Base-by-base conservation (phyloP, 768 basidiomycete species). In the Termitomyces sp. region DNA sequence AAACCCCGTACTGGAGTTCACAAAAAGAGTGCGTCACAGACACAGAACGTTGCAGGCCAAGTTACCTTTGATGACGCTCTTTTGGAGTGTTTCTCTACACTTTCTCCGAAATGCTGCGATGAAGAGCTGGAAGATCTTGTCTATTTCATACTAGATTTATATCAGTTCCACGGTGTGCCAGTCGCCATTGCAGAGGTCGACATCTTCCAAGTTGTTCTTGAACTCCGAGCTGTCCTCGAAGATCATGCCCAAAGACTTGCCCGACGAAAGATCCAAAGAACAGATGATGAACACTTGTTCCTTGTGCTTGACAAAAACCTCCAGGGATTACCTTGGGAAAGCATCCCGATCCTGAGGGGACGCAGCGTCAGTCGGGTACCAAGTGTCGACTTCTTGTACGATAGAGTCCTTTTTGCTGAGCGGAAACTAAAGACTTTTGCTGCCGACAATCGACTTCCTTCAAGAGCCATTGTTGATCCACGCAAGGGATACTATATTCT, bases 91-190 rank as follows among this genome's bases (percentile, higher is more conserved):
- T 93, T 99, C 68, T 87, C 92, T 0, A 86, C 86, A 0, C 74
- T 99, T 2, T 86, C 91, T 2, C 85, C 91, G 0, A 84, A 85
- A 65, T 93, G 91, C 64, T 82, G 84, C 33, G 91, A 96, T 64
- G 96, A 99, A 68, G 97, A 99, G 67, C 77, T 98, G 9, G 97
- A 98, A 70, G 97, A 99, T 68, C 76, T 98, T 34, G 83, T 93
- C 3, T 98, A 95, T 69, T 98, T 96, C 74, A 80, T 98, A 33
- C 78, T 98, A 24, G 97, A 98, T 67, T 79, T 97, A 0, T 96
- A 96, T 68, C 94, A 96, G 67, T 91, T 96, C 73, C 88, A 95
- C 60, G 95, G 96, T 1, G 81, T 93, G 3, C 87, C 89, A 0
- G 84, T 98, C 26, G 93, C 93, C 0, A 85, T 89, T 43, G 88